A percentile compares a stretch with the other conserved stretches of the same genome.
Evolutionary conservation across 108 stramenopile species (phyloP).

Genomic region (Phaeodactylum tricornutum): DNA sequence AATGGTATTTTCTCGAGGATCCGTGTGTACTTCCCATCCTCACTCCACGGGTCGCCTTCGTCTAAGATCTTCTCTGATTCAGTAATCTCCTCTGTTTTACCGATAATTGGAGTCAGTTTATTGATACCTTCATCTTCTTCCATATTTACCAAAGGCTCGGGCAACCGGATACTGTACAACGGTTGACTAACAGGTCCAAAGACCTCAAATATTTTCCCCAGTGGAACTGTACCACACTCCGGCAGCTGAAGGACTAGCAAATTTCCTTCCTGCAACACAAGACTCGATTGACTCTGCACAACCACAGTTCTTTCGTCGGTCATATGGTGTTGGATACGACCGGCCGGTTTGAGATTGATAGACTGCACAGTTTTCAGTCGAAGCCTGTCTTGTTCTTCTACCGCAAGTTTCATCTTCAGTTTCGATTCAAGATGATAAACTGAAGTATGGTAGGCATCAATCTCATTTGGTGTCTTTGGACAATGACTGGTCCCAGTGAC

Average conservation of each 20-base stretch:
- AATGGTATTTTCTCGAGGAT: conserved; percentile 15
- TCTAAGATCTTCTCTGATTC: not conserved
- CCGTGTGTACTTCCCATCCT: conserved; percentile 37
- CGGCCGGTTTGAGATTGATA: conserved; percentile 27
- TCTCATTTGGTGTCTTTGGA: conserved; percentile 61
- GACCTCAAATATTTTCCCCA: conserved; percentile 75
- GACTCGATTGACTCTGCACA: conserved; percentile 35
- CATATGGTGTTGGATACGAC: conserved; percentile 52
- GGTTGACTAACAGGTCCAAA: conserved; percentile 79
- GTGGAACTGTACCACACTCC: conserved; percentile 8
- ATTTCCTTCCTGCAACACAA: conserved; percentile 38
- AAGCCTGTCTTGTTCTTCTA: conserved; percentile 8
- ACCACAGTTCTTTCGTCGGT: conserved; percentile 54
- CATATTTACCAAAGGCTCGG: conserved; percentile 10
- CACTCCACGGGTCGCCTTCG: conserved; percentile 47
- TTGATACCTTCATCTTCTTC: not conserved
- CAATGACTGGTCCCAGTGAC: not conserved
- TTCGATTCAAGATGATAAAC: conserved; percentile 40
- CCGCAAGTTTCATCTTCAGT: conserved; percentile 24
- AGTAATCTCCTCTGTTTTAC: not conserved
- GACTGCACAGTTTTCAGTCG: not conserved
- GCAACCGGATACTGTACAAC: conserved; percentile 69
- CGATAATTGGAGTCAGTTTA: not conserved
- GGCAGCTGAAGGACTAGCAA: conserved; percentile 29
- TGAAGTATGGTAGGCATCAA: conserved; percentile 54